phyloP scores from a whole-genome alignment of 768 basidiomycete genomes.

The Cystofilobasidium ferigula region DNA sequence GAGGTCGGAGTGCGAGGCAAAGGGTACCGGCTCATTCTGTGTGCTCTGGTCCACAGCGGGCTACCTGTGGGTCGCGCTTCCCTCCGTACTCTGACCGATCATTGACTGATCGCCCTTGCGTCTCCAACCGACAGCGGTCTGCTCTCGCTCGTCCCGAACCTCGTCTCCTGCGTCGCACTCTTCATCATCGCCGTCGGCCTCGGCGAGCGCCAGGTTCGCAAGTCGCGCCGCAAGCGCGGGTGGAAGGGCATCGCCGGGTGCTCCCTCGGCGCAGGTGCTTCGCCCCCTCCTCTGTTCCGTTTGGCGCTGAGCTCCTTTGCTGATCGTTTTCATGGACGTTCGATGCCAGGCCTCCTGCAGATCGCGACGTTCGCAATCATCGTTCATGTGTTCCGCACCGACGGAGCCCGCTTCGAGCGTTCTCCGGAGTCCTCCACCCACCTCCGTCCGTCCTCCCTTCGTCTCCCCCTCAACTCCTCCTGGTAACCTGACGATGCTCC shows the following conservation, averaged over 20 bases:
- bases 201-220: constrained; percentile 13
- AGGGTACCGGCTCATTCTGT: constrained; percentile 1
- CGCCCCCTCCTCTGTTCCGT: neutral
- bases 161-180: constrained; percentile 8
- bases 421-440: neutral
- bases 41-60: constrained; percentile 21
- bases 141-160: constrained; percentile 11
- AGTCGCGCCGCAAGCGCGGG: constrained; percentile 2
- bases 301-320: no score
- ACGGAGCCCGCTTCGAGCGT: neutral
- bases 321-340: neutral
- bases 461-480: neutral
- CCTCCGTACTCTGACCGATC: neutral
- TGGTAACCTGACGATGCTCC: neutral
- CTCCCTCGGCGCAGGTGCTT: neutral
- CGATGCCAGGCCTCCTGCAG: constrained; percentile 6
- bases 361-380: constrained; percentile 1
- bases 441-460: neutral
- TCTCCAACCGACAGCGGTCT: neutral
- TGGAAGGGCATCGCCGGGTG: constrained; percentile 17
- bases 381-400: constrained; percentile 8
- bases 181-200: constrained; percentile 8
- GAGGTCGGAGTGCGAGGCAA: constrained; percentile 10
- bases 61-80: constrained; percentile 8
- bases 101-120: neutral